phyloP scores from a whole-genome alignment of 2,329 filamentous ascomycete species.

The Trichoderma atrobrunneum region DNA sequence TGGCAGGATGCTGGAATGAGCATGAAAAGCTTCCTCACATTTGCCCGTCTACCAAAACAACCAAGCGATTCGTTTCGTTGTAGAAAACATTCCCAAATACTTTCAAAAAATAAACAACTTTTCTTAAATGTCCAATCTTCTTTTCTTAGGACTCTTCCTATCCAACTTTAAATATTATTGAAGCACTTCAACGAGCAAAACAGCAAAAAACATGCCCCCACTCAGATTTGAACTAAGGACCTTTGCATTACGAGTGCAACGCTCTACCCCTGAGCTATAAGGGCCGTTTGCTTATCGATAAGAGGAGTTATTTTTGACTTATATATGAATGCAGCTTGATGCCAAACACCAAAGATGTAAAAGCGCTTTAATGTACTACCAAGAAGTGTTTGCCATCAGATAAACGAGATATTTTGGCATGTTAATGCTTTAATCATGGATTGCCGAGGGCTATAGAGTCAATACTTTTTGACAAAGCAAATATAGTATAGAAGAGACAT shows the following conservation, averaged over 20 bases:
- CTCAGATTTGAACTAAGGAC: background rate
- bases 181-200: background rate
- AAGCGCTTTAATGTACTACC: background rate
- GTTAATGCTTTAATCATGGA: background rate
- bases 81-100: background rate
- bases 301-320: fast-evolving
- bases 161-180: background rate
- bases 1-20: background rate
- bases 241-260: background rate
- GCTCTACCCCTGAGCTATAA: slow-evolving; percentile 3
- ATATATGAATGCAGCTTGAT: background rate
- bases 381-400: background rate
- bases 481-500: background rate
- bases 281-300: background rate
- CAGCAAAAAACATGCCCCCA: background rate
- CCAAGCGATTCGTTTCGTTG: background rate
- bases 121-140: too few species aligned
- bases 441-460: background rate
- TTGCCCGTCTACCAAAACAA: background rate
- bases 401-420: background rate
- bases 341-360: too few species aligned
- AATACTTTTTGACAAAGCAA: too few species aligned
- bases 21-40: background rate
- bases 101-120: too few species aligned
- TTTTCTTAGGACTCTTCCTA: too few species aligned